phyloP scores from a whole-genome alignment of 768 basidiomycete genomes.

The Termitomyces sp. region DNA sequence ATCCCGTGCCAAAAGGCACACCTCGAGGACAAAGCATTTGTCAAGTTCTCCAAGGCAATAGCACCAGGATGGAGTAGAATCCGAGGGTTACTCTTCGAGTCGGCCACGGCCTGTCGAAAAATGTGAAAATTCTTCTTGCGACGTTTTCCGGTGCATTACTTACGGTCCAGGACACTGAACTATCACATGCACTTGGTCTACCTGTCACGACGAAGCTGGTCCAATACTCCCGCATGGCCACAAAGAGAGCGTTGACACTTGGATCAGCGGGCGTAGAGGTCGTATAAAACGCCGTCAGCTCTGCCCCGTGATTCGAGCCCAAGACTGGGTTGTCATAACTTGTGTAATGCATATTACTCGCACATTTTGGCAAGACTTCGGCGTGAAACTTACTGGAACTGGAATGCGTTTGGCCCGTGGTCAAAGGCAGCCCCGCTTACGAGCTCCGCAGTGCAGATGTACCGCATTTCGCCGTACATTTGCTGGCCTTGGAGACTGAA shows the following conservation, averaged over 20 bases:
- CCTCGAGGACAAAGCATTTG: conserved; percentile 17
- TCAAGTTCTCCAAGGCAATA: conserved; percentile 25
- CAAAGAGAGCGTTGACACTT: conserved; percentile 30
- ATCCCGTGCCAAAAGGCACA: conserved; percentile 34
- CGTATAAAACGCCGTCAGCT: conserved; percentile 37
- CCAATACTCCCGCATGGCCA: conserved; percentile 38
- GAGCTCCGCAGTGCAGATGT: conserved; percentile 41
- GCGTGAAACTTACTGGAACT: conserved; percentile 21
- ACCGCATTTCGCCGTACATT: conserved; percentile 45
- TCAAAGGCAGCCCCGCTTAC: conserved; percentile 28
- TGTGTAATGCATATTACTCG: neutral
- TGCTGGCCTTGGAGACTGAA: conserved; percentile 41
- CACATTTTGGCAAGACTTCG: neutral
- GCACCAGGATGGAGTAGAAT: conserved; percentile 29
- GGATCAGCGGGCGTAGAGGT: conserved; percentile 24
- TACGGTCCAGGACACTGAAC: conserved; percentile 28
- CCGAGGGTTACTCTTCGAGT: conserved; percentile 25
- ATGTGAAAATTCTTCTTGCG: neutral
- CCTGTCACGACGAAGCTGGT: conserved; percentile 38
- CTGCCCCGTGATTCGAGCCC: conserved; percentile 36
- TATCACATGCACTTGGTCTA: conserved; percentile 24
- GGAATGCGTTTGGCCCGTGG: conserved; percentile 26
- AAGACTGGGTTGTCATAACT: conserved; percentile 42
- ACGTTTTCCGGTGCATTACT: conserved; percentile 2
- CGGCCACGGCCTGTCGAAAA: conserved; percentile 19